Percentiles rank a stretch among this genome's conserved stretches.
Evolutionary conservation across 345 rosid species (phyloP).

Genomic region (Populus tremula): DNA sequence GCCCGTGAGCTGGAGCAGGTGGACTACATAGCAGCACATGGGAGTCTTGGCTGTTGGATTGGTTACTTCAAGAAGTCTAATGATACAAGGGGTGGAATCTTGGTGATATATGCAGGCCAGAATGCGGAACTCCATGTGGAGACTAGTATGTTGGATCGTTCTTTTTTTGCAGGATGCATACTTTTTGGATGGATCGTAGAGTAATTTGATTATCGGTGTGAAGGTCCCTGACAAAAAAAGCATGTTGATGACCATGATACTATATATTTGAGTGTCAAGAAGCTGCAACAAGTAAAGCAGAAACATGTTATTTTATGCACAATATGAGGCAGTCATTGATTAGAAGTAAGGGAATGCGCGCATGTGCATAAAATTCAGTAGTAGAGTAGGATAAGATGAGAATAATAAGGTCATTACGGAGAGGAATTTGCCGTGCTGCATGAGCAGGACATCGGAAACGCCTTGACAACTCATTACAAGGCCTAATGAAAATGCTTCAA

Average conservation of each 20-base stretch:
- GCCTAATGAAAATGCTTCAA: slow-evolving; percentile 43
- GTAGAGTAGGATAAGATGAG: background rate
- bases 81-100: slow-evolving; percentile 5
- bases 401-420: background rate
- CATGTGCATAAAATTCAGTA: background rate
- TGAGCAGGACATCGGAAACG: slow-evolving; percentile 29
- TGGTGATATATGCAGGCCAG: slow-evolving; percentile 20
- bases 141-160: slow-evolving; percentile 4
- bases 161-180: background rate
- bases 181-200: slow-evolving; percentile 16
- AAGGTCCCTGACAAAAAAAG: slow-evolving; percentile 8
- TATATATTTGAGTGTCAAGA: slow-evolving; percentile 14
- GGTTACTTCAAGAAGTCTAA: slow-evolving; percentile 13
- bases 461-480: slow-evolving; percentile 52
- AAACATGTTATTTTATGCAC: background rate
- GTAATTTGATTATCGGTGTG: slow-evolving; percentile 13
- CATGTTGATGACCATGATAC: slow-evolving; percentile 11
- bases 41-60: slow-evolving; percentile 11
- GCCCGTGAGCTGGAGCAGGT: slow-evolving; percentile 17
- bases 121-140: slow-evolving; percentile 5
- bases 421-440: slow-evolving; percentile 9
- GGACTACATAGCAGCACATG: slow-evolving; percentile 19
- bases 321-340: background rate
- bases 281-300: slow-evolving; percentile 15
- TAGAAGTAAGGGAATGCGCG: background rate